Conservation (phyloP, 495 filamentous ascomycete genomes). For the Penicillium ochrochloron region DNA sequence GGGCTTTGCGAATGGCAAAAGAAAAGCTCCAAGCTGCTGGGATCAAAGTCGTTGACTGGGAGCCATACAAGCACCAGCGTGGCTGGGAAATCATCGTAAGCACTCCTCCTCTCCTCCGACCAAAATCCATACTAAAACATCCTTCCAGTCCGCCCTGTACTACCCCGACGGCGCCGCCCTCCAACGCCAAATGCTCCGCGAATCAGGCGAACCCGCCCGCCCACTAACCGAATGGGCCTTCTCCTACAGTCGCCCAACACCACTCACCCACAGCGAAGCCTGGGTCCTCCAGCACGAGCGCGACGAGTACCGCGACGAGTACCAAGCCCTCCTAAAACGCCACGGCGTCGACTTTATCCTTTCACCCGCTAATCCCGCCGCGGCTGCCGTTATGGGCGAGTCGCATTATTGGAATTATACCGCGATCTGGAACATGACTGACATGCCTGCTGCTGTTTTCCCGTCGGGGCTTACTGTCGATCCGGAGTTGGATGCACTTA, state of each 20-base stretch:
- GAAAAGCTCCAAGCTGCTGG: slow-evolving; percentile 55
- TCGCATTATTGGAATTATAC: slow-evolving; percentile 74
- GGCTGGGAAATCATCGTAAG: slow-evolving; percentile 63
- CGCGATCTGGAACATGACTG: slow-evolving; percentile 73
- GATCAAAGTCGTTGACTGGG: slow-evolving; percentile 67
- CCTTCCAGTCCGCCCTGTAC: slow-evolving; percentile 51
- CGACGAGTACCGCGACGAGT: slow-evolving; percentile 61
- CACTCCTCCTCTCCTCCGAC: neutral
- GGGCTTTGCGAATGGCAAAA: slow-evolving; percentile 61
- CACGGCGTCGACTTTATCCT: slow-evolving; percentile 72
- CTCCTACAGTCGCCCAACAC: slow-evolving; percentile 51
- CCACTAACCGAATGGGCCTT: slow-evolving; percentile 63
- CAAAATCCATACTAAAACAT: slow-evolving; percentile 7
- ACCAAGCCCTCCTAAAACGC: slow-evolving; percentile 62
- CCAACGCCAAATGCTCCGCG: slow-evolving; percentile 47
- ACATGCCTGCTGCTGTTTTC: slow-evolving; percentile 66
- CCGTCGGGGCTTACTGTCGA: slow-evolving; percentile 56
- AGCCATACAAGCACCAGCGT: slow-evolving; percentile 63
- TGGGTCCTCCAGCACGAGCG: slow-evolving; percentile 53
- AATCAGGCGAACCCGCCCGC: slow-evolving; percentile 59
- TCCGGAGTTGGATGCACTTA: slow-evolving; percentile 34
- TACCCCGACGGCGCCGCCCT: slow-evolving; percentile 58
- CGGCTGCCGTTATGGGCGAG: slow-evolving; percentile 62
- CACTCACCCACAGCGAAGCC: slow-evolving; percentile 45
- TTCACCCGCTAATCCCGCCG: slow-evolving; percentile 62